phyloP scores from a whole-genome alignment of 495 filamentous ascomycete species.

The Entonaema liquescens region DNA sequence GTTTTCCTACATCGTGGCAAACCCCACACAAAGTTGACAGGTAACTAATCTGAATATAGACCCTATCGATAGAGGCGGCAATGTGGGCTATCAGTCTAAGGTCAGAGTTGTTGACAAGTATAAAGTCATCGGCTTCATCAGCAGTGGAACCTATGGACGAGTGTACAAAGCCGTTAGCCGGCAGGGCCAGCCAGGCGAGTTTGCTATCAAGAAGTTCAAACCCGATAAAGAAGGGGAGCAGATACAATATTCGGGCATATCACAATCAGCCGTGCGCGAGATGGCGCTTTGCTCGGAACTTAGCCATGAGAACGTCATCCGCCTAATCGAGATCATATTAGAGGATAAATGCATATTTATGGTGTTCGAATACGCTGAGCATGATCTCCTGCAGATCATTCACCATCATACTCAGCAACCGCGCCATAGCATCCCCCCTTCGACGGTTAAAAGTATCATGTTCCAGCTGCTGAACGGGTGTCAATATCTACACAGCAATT shows the following conservation, averaged over 20 bases:
- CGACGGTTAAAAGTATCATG: conserved; percentile 88
- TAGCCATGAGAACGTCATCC: conserved; percentile 87
- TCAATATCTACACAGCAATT: conserved; percentile 94
- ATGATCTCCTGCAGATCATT: conserved; percentile 96
- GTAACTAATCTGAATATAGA: conserved; percentile 45
- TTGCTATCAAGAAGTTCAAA: conserved; percentile 99
- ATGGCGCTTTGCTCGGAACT: conserved; percentile 99
- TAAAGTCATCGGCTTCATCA: conserved; percentile 97
- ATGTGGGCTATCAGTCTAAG: conserved; percentile 77
- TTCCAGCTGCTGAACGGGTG: conserved; percentile 95
- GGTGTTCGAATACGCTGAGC: conserved; percentile 99
- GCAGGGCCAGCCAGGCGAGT: conserved; percentile 76
- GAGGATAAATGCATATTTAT: conserved; percentile 99
- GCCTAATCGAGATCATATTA: conserved; percentile 92
- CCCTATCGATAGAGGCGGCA: conserved; percentile 57
- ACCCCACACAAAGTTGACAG: conserved; percentile 42
- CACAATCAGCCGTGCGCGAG: conserved; percentile 95
- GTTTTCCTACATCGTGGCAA: conserved; percentile 53
- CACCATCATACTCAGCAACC: conserved; percentile 94
- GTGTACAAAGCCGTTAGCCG: conserved; percentile 94
- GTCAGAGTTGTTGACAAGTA: conserved; percentile 90
- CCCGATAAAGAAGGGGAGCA: conserved; percentile 97
- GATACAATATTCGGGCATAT: conserved; percentile 95
- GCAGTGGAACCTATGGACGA: conserved; percentile 96
- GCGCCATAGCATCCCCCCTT: conserved; percentile 84